Base-by-base conservation (phyloP, 345 rosid genomes). In the Eucalyptus caleyi region DNA sequence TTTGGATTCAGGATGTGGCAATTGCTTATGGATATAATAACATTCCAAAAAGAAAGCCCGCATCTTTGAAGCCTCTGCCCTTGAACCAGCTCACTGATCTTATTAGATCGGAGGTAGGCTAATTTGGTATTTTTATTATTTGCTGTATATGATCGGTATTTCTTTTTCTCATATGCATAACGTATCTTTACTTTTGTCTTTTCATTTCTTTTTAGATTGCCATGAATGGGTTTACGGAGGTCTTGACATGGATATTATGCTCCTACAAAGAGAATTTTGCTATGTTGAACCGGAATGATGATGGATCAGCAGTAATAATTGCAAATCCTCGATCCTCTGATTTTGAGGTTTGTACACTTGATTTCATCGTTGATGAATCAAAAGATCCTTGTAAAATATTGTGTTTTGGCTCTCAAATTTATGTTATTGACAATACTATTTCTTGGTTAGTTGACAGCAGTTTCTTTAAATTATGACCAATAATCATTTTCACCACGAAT, bases 11-110 rank as follows among this genome's bases (percentile, higher is more conserved):
- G 99, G 99, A 98, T 92, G 98, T 98, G 89, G 99, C 98, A 85
- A 97, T 97, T 93, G 99, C 99, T 87, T 96, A 95, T 93, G 99
- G 99, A 37, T 98, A 93, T 91, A 96, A 97, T 91, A 95, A 95
- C 87, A 96, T 98, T 90, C 97, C 96, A 49, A 96, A 89, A 93
- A 96, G 94, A 89, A 95, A 42, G 93, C 94, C 94, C 34, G 92
- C 94, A 62, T 95, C 98, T 49, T 90, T 97, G 91, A 94, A 92
- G 92, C 96, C 98, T 21, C 89, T 97, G 87, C 91, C 95, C 44
- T 92, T 96, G 93, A 97, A 95, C 91, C 95, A 97, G 92, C 94
- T 98, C 87, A 93, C 92, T 90, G 97, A 97, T 93, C 97, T 96
- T 54, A 92, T 98, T 60, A 93, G 99, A 93, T 86, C 80, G 88